Evolutionary conservation across 2,329 filamentous ascomycete species (phyloP), one percentile per base, ranked within the genome.

Genomic region (Pseudogymnoascus sp.): DNA sequence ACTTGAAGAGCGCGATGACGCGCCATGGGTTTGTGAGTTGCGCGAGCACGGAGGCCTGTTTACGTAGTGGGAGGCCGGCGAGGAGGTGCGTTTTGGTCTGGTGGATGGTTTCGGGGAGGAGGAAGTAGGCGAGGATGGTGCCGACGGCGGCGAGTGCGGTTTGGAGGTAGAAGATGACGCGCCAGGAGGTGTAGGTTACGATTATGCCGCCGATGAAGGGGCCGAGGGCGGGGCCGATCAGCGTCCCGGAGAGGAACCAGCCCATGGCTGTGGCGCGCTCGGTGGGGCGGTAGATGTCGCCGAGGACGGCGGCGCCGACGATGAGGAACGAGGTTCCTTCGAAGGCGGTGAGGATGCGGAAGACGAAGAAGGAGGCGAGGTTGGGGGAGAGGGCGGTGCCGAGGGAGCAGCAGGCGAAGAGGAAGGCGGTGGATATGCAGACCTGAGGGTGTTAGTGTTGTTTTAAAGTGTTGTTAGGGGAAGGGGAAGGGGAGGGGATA

Each of bases 101-200:
- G 63, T 88, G 87, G 60, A 89, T 88, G 0, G 89, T 93, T 72
- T 93, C 89, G 0, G 88, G 87, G 10, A 92, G 80, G 11, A 90
- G 76, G 68, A 90, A 84, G 67, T 84, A 81, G 33, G 89, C 81
- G 0, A 87, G 81, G 0, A 86, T 19, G 0, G 81, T 78, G 0
- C 84, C 86, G 0, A 82, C 71, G 1, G 82, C 88, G 0, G 86
- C 86, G 5, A 91, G 78, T 0, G 82, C 89, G 0, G 86, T 85
- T 71, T 92, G 89, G 0, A 93, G 78, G 86, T 88, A 92, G 76
- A 91, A 92, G 61, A 92, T 90, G 43, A 84, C 83, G 16, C 88
- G 81, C 90, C 90, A 93, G 2, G 81, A 83, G 6, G 81, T 79
- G 73, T 85, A 91, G 0, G 89, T 92, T 14, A 92, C 88, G 60